Percentiles rank a stretch among this genome's conserved stretches.
Evolutionary conservation across 352 stramenopile genomes (phyloP).

Genomic region (Pythium insidiosum): DNA sequence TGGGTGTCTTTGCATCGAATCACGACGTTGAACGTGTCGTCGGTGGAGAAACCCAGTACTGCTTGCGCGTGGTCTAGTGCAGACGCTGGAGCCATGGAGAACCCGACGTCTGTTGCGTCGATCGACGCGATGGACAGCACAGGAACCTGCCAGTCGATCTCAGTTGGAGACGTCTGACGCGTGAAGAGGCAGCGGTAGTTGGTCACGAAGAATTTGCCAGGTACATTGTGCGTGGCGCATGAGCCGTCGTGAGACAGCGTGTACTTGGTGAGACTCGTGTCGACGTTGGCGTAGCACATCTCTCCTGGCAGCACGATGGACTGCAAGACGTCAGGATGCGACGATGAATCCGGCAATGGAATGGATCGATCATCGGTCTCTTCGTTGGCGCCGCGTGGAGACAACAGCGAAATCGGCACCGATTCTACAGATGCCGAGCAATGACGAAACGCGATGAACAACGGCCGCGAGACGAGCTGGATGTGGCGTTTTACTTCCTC

Average conservation of each 20-base stretch:
- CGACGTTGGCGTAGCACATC: constrained; percentile 70
- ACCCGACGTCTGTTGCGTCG: constrained; percentile 36
- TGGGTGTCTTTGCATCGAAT: constrained; percentile 80
- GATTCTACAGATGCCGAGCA: constrained; percentile 15
- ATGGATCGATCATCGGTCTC: not conserved
- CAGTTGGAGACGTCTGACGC: constrained; percentile 27
- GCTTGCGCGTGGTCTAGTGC: constrained; percentile 54
- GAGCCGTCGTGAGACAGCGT: constrained; percentile 56
- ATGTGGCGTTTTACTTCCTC: constrained; percentile 78
- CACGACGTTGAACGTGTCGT: constrained; percentile 55
- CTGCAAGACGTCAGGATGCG: constrained; percentile 6
- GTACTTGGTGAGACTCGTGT: constrained; percentile 59
- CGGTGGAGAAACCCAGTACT: constrained; percentile 40
- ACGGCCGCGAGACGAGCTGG: constrained; percentile 49
- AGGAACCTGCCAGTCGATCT: constrained; percentile 71
- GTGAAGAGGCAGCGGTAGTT: constrained; percentile 83
- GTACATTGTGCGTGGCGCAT: constrained; percentile 61
- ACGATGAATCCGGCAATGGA: too few relatives aligned
- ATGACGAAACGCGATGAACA: constrained; percentile 68
- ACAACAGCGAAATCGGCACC: constrained; percentile 13
- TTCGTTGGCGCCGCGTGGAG: constrained; percentile 1
- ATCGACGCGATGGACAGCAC: constrained; percentile 70
- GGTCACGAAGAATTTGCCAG: constrained; percentile 72
- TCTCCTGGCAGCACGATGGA: constrained; percentile 59
- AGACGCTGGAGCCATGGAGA: constrained; percentile 11